Conservation (phyloP, 352 stramenopile species). For the Achlya hypogyna region DNA sequence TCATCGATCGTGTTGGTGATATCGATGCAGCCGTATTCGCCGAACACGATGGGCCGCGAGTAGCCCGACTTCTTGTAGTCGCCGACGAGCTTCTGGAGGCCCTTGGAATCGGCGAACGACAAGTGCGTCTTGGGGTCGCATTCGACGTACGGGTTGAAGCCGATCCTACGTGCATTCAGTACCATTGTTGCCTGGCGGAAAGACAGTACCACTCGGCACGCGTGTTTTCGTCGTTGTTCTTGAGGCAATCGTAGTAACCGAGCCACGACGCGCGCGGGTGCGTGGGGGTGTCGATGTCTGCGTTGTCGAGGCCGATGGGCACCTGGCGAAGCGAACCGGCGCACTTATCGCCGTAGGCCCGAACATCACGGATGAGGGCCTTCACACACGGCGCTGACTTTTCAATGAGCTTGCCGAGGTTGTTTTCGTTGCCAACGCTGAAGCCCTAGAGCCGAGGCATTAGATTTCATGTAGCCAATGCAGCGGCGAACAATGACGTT, state of each 20-base stretch:
- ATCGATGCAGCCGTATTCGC: constrained; percentile 56
- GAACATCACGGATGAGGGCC: constrained; percentile 50
- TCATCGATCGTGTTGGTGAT: constrained; percentile 54
- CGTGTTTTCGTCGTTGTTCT: constrained; percentile 36
- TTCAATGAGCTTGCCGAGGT: constrained; percentile 35
- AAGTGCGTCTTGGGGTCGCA: constrained; percentile 39
- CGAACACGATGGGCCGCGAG: constrained; percentile 52
- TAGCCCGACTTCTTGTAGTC: constrained; percentile 43
- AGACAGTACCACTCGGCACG: constrained; percentile 35
- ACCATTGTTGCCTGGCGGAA: neutral
- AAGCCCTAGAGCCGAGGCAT: constrained; percentile 27
- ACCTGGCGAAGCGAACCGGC: constrained; percentile 36
- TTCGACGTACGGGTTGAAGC: constrained; percentile 65
- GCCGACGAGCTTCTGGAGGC: constrained; percentile 41
- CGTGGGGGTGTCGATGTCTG: constrained; percentile 35
- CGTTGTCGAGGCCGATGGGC: constrained; percentile 63
- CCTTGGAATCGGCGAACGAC: constrained; percentile 41
- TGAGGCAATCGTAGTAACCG: constrained; percentile 61
- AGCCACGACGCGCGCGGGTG: constrained; percentile 49
- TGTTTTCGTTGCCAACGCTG: constrained; percentile 62
- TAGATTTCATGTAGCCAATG: neutral
- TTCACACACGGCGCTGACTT: constrained; percentile 52
- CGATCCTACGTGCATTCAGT: constrained; percentile 23
- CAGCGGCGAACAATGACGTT: constrained; percentile 34
- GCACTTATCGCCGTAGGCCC: constrained; percentile 40